A percentile compares a stretch with the other conserved stretches of the same genome.
Conservation (phyloP, 2,329 filamentous ascomycete species). For the Talaromyces sp. region DNA sequence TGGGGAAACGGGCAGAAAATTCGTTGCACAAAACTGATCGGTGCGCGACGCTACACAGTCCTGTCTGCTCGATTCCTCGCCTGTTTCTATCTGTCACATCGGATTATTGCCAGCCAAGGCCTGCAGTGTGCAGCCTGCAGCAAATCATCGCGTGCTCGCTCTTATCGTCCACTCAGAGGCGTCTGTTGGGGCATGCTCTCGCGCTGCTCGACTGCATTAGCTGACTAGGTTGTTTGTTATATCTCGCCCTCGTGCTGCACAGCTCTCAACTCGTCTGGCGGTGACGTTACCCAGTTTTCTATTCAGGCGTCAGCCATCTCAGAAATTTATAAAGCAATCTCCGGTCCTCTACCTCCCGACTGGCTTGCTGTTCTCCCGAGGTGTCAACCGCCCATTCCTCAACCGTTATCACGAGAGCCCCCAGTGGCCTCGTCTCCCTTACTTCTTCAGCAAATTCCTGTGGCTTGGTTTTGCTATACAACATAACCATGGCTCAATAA, state of each 20-base stretch:
- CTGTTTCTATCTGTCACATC: background rate
- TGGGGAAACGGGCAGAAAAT: background rate
- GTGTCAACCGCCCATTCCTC: slow-evolving; percentile 1
- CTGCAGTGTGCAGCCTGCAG: background rate
- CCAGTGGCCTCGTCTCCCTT: slow-evolving; percentile 5
- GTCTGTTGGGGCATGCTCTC: slow-evolving; percentile 9
- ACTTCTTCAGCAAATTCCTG: slow-evolving; percentile 11
- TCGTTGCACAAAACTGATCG: background rate
- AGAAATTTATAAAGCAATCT: background rate
- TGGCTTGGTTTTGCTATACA: slow-evolving; percentile 9
- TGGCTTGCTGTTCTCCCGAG: background rate
- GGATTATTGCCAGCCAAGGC: background rate
- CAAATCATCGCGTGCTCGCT: background rate
- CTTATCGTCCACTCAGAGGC: slow-evolving; percentile 9
- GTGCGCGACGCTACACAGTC: background rate
- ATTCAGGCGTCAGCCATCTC: background rate
- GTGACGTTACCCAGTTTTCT: background rate
- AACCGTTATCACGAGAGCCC: background rate
- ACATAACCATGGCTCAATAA: slow-evolving; percentile 10
- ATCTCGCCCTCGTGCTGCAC: background rate
- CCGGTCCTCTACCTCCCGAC: background rate
- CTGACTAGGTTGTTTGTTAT: background rate
- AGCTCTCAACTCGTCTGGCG: slow-evolving; percentile 5
- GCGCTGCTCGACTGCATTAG: background rate
- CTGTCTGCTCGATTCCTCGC: background rate